Evolutionary conservation across 768 basidiomycete species (phyloP), one percentile per base, ranked within the genome.

Genomic region (Mycena filopes): DNA sequence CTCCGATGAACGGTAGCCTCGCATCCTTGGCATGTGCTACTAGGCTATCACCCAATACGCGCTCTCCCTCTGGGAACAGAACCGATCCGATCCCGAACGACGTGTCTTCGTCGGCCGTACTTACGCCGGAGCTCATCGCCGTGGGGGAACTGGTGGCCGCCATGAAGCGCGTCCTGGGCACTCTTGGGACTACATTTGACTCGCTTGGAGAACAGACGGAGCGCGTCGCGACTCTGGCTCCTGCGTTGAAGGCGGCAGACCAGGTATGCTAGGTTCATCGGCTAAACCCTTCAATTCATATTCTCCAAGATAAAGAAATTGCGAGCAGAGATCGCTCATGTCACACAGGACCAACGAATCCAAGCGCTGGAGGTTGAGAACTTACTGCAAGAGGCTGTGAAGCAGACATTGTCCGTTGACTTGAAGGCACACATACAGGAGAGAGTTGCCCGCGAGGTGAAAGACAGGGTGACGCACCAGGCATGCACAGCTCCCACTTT

Each of bases 171-270:
- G 81, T 84, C 6, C 69, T 87, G 6, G 62, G 68, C 1, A 71
- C 75, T 0, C 75, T 88, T 57, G 76, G 81, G 3, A 69, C 71
- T 15, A 82, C 83, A 1, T 82, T 87, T 68, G 83, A 83, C 41
- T 73, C 70, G 1, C 75, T 89, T 7, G 83, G 78, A 8, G 73
- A 74, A n/a, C 86, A 87, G 63, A 81, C 82, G 0, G 77, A 79
- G 47, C 78, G 75, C 41, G 75, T 87, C 48, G 79, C 82, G 1
- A 74, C 78, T 11, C 68, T 86, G 31, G 80, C 80, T 20, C 79
- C 83, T 6, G 82, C 83, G 21, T 77, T 84, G 41, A 83, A 84
- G 61, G 77, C 81, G 1, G 67, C 76, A 6, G 76, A 82, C 41
- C 80, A 86, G 74, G 86, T 85, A 48, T 45, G 79, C 71, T 20